Evolutionary conservation across 148 eudicot species (phyloP), one percentile per base, ranked within the genome.

Genomic region (Persicaria maculosa): DNA sequence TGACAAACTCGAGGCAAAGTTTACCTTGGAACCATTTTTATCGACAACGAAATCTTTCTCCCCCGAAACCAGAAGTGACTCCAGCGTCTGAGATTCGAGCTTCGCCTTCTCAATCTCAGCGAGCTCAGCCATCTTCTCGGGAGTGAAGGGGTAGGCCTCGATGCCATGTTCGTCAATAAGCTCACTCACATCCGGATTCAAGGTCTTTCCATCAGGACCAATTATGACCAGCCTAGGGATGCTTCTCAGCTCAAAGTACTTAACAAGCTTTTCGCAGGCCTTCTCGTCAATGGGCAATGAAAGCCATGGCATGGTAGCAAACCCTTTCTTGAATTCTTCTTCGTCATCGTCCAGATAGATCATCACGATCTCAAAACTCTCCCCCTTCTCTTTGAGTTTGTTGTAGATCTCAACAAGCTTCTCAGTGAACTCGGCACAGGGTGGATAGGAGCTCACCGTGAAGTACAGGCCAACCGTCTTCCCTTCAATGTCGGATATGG

Each of bases 391-490:
- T 47, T 79, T 84, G 45, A 84, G 82, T 40, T 36, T 68, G 45
- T 75, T 73, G 47, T 79, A 79, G 79, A 77, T 53, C 10, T 75
- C 68, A 20, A 53, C 44, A 20, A 84, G 82, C 77, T 84, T 81
- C 16, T 75, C 57, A 45, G 87, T 81, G 65, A 81, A 81, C 5
- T 75, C 87, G 7, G 64, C 9, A 82, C 84, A 84, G 16, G 84
- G 84, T 50, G 20, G 59, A 68, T 79, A 82, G 31, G 87, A 53
- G 58, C 69, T 74, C 14, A 77, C 82, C 54, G 58, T 79, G 77
- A 84, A 84, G 78, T 84, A 84, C 62, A 84, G 79, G 77, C 87
- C 87, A 17, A 84, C 87, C 50, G 52, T 79, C 72, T 81, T 79
- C 69, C 87, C 87, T 81, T 84, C 82, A 59, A 84, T 76, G 72